Evolutionary conservation across 2,329 filamentous ascomycete species (phyloP), one percentile per base, ranked within the genome.

Genomic region (Talaromyces albobiverticillius): DNA sequence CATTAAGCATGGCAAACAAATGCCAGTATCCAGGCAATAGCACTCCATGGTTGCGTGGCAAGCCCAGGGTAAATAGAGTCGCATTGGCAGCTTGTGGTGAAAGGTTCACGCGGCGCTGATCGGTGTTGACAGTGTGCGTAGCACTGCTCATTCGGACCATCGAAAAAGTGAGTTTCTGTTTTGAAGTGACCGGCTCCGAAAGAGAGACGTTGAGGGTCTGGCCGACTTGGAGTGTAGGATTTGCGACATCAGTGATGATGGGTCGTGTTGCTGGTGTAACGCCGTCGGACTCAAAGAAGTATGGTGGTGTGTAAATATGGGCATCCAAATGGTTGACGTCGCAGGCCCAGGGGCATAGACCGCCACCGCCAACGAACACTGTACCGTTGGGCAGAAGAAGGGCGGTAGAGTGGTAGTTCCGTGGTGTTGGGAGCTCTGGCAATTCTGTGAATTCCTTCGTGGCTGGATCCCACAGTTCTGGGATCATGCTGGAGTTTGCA

Each of bases 51-150:
- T 82, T 80, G 3, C 59, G 60, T 0, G 79, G 79, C 3, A 81
- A 63, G 1, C 62, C 64, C 3, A 79, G 62, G 0, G 64, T 70
- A 53, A 78, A 80, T 13, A 49, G 16, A 1, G 55, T 64, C 23
- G 53, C 38, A 40, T 3, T 61, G 67, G 0, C 65, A 68, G 29
- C 60, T 62, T 7, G 58, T 54, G 16, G 57, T 41, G 62, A 69
- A 14, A 82, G 63, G 4, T 78, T 69, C 41, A 83, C 71, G 9
- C 81, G 73, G 23, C 81, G 66, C 67, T 83, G 80, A 64, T 84
- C 81, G 0, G 76, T 83, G 57, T 84, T 79, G 48, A 82, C 72
- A 2, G 78, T 76, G 63, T 84, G 81, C 1, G 81, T 84, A 5
- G 69, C 68, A 8, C 71, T 74, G 1, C 78, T 75, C 46, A 75